Percentiles rank a stretch among this genome's conserved stretches.
phyloP scores from a whole-genome alignment of 106 monocot species.

The Dendrobium huoshanense region DNA sequence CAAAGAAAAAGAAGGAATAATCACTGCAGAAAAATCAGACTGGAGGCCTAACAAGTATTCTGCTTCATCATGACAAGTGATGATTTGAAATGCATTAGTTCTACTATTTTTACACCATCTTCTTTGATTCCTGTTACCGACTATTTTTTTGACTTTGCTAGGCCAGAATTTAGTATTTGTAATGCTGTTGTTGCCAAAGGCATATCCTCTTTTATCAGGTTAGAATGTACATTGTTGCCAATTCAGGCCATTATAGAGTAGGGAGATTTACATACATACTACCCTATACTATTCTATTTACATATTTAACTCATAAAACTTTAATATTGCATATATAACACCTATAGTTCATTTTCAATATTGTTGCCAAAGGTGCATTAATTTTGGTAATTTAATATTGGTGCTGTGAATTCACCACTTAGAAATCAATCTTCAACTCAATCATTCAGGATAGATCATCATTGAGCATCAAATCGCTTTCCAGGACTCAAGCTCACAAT shows the following conservation, averaged over 20 bases:
- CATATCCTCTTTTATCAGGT: background rate
- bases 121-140: background rate
- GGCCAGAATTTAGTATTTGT: background rate
- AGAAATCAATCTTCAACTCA: no score
- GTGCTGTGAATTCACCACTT: no score
- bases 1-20: conserved; percentile 44
- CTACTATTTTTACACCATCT: background rate
- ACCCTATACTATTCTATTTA: no score
- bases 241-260: background rate
- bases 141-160: background rate
- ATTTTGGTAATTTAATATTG: no score
- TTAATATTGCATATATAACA: no score
- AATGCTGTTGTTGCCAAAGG: background rate
- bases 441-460: no score
- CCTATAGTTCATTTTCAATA: background rate
- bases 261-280: no score
- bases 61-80: conserved; percentile 16
- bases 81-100: background rate
- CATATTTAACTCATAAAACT: no score
- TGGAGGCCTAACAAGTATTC: conserved; percentile 60
- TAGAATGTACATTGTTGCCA: background rate
- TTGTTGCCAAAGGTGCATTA: background rate
- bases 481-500: no score
- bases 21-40: conserved; percentile 73
- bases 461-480: no score